Evolutionary conservation across 192 early-diverging fungal species (phyloP).

Genomic region (Linderina pennispora): DNA sequence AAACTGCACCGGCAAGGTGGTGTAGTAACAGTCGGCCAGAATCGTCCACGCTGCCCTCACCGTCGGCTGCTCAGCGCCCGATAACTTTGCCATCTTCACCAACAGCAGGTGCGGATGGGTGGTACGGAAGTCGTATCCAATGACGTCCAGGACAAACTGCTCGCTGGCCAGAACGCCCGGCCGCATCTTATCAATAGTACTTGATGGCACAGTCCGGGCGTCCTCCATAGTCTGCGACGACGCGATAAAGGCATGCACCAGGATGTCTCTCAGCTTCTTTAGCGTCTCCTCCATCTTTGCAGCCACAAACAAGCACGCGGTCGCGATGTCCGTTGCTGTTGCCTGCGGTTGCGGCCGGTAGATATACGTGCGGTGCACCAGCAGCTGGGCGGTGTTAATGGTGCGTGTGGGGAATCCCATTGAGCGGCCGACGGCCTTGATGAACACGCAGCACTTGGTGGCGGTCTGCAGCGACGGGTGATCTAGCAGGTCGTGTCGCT

Average conservation of each 20-base stretch:
- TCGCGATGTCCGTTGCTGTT: conserved; percentile 39
- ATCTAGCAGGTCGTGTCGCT: conserved; percentile 22
- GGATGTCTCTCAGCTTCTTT: conserved; percentile 77
- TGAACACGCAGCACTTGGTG: conserved; percentile 29
- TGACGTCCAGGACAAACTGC: conserved; percentile 64
- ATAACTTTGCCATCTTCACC: conserved; percentile 64
- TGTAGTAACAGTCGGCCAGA: conserved; percentile 38
- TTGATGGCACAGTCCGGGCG: conserved; percentile 19
- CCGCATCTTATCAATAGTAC: conserved; percentile 64
- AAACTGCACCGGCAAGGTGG: conserved; percentile 43
- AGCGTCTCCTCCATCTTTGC: conserved; percentile 85
- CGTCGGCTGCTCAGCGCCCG: conserved; percentile 32
- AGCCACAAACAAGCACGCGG: conserved; percentile 71
- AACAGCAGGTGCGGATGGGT: conserved; percentile 63
- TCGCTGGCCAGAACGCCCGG: conserved; percentile 60
- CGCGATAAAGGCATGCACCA: conserved; percentile 51
- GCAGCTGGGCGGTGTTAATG: conserved; percentile 35
- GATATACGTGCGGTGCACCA: conserved; percentile 36
- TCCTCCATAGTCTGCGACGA: conserved; percentile 8
- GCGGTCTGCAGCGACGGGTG: conserved; percentile 30
- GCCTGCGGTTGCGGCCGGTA: conserved; percentile 10
- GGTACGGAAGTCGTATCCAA: conserved; percentile 80
- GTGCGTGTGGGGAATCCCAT: conserved; percentile 41
- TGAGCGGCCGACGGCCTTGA: conserved; percentile 24
- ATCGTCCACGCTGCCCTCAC: conserved; percentile 36